Conservation (phyloP, 2,329 filamentous ascomycete species). For the Penicillium sp. region DNA sequence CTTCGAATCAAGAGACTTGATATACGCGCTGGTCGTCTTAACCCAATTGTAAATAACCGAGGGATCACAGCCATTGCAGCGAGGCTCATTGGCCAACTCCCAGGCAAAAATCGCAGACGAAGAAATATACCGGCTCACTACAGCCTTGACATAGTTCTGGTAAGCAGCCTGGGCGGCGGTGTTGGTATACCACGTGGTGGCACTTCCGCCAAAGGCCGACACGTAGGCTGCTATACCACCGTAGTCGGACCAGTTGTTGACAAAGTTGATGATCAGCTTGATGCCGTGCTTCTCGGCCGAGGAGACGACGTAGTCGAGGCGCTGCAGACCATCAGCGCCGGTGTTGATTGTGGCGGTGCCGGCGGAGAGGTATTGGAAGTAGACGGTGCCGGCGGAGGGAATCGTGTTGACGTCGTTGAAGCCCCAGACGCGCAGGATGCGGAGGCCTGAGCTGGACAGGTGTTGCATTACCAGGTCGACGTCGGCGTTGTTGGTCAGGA, state of each 20-base stretch:
- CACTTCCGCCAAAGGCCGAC: slow-evolving; percentile 54
- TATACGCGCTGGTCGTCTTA: slow-evolving; percentile 57
- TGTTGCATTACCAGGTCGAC: slow-evolving; percentile 46
- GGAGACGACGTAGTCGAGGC: slow-evolving; percentile 65
- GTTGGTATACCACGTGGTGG: slow-evolving; percentile 61
- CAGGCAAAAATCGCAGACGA: slow-evolving; percentile 65
- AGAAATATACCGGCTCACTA: slow-evolving; percentile 61
- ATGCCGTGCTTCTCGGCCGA: slow-evolving; percentile 61
- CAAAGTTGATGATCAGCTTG: slow-evolving; percentile 59
- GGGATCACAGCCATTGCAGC: slow-evolving; percentile 62
- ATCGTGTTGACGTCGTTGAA: slow-evolving; percentile 53
- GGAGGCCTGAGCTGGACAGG: slow-evolving; percentile 45
- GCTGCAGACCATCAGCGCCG: slow-evolving; percentile 62
- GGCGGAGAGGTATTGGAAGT: slow-evolving; percentile 44
- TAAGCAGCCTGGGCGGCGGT: slow-evolving; percentile 58
- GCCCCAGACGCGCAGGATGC: slow-evolving; percentile 56
- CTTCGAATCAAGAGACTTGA: slow-evolving; percentile 62
- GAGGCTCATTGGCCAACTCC: slow-evolving; percentile 68
- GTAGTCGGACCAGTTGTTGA: slow-evolving; percentile 71
- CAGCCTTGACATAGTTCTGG: slow-evolving; percentile 60
- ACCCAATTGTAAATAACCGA: slow-evolving; percentile 64
- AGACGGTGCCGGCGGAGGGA: slow-evolving; percentile 47
- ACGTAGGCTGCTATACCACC: slow-evolving; percentile 64
- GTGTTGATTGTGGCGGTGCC: slow-evolving; percentile 60
- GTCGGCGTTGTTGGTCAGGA: slow-evolving; percentile 52